These are phyloP conservation scores for Chaetomium fimeti DNA, from an alignment of 495 filamentous ascomycete genomes.

Conservation along the genomic window DNA sequence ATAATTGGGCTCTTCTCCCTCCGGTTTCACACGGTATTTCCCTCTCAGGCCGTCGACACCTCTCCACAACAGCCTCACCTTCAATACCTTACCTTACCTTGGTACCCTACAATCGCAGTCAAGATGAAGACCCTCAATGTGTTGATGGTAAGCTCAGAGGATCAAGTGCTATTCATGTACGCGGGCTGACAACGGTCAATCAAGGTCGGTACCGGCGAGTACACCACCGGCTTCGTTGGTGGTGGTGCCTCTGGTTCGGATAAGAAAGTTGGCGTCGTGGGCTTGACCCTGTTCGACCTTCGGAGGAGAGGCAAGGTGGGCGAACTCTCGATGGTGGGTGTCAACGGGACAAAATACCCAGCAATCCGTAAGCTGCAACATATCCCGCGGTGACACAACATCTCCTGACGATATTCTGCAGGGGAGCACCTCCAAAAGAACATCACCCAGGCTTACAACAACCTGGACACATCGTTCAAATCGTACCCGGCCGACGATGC, in stretches of 20 bases:
- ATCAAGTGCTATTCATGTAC: not conserved
- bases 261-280: constrained; percentile 93
- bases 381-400: not conserved
- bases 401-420: constrained; percentile 32
- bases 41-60: not conserved
- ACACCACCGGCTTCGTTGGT: constrained; percentile 89
- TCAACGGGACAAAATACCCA: constrained; percentile 82
- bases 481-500: constrained; percentile 73
- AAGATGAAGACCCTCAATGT: constrained; percentile 78
- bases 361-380: constrained; percentile 68
- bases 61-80: not conserved
- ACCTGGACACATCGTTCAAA: constrained; percentile 76
- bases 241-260: constrained; percentile 74
- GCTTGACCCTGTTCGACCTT: constrained; percentile 85
- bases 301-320: constrained; percentile 84
- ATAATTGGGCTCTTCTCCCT: constrained; percentile 1
- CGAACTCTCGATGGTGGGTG: constrained; percentile 84
- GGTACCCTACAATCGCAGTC: constrained; percentile 3
- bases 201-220: constrained; percentile 87
- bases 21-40: not conserved
- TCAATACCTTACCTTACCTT: not conserved
- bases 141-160: constrained; percentile 64
- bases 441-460: constrained; percentile 83
- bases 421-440: constrained; percentile 85
- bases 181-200: constrained; percentile 34